Evolutionary conservation across 345 rosid genomes (phyloP).

Genomic region (Cardiospermum halicacabum): DNA sequence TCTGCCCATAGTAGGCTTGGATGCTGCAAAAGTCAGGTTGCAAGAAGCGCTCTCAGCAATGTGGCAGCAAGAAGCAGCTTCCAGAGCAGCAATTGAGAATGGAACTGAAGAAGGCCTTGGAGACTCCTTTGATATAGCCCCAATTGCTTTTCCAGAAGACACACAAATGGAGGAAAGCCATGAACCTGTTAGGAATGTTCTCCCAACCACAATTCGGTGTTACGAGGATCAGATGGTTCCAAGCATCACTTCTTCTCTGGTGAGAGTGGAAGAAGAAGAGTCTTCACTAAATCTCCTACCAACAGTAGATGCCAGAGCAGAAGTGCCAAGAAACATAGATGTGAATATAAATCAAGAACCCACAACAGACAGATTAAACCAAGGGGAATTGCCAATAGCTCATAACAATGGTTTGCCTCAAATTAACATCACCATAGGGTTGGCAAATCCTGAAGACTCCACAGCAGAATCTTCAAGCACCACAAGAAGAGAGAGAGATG

Average conservation of each 20-base stretch:
- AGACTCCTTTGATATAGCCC: slow-evolving; percentile 70
- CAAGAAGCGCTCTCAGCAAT: slow-evolving; percentile 78
- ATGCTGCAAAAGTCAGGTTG: slow-evolving; percentile 80
- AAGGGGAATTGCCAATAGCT: slow-evolving; percentile 28
- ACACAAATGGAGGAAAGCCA: slow-evolving; percentile 56
- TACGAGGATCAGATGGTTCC: slow-evolving; percentile 99
- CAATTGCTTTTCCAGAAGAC: slow-evolving; percentile 78
- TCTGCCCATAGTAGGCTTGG: slow-evolving; percentile 71
- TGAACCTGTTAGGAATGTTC: slow-evolving; percentile 52
- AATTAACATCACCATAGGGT: slow-evolving; percentile 37
- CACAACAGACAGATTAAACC: slow-evolving; percentile 38
- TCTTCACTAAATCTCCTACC: slow-evolving; percentile 50
- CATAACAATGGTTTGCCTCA: slow-evolving; percentile 30
- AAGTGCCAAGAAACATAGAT: slow-evolving; percentile 65
- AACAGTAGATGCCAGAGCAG: slow-evolving; percentile 66
- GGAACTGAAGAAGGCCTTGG: slow-evolving; percentile 99
- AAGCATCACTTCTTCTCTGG: slow-evolving; percentile 72
- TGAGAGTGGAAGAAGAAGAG: slow-evolving; percentile 74
- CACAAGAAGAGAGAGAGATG: slow-evolving; percentile 81
- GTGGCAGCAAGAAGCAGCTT: slow-evolving; percentile 97
- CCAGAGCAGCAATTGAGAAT: slow-evolving; percentile 89
- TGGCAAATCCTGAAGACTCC: slow-evolving; percentile 66
- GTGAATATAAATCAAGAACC: slow-evolving; percentile 48
- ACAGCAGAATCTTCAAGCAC: slow-evolving; percentile 87
- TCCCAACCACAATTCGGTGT: slow-evolving; percentile 32